Base-by-base conservation (phyloP, 192 early-diverging fungal species). In the Dissophora ornata region DNA sequence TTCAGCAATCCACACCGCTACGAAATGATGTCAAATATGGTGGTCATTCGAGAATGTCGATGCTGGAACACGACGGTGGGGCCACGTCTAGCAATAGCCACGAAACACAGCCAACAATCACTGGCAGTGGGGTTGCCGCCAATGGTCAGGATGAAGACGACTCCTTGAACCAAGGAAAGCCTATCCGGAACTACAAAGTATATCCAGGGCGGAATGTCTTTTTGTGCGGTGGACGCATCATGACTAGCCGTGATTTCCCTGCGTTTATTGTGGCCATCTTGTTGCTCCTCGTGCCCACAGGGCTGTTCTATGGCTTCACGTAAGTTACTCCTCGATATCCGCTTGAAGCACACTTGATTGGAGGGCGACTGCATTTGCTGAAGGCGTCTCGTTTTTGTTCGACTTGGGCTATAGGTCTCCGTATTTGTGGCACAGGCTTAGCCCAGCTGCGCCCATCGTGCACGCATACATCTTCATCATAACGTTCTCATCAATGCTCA, bases 381-480 rank as follows among this genome's bases (percentile, higher is more conserved):
- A n/a, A n/a, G n/a, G n/a, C n/a, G n/a, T n/a, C n/a, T n/a, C n/a
- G n/a, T n/a, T n/a, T n/a, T n/a, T n/a, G n/a, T n/a, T n/a, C n/a
- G n/a, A n/a, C n/a, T n/a, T n/a, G n/a, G n/a, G n/a, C n/a, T n/a
- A n/a, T 74, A 91, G 89, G 41, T 89, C 88, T 58, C 87, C 90
- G 41, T 91, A 84, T 64, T 49, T 92, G 57, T 93, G 89, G 88
- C 42, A 54, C 38, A 58, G 88, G 45, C 36, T 91, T 21, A 79
- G 80, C 67, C 88, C 88, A 18, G 88, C 83, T 21, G 60, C 84
- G 3, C 89, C 90, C 15, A 87, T 92, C 75, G 62, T 93, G 19
- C 91, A 92, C 67, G 81, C 79, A 2, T 93, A 93, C 47, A 38
- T 91, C 44, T 82, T 89, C 21, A 79, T 88, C 1, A 69, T 91